phyloP scores from a whole-genome alignment of 352 stramenopile species.

The Globisporangium barbulae region DNA sequence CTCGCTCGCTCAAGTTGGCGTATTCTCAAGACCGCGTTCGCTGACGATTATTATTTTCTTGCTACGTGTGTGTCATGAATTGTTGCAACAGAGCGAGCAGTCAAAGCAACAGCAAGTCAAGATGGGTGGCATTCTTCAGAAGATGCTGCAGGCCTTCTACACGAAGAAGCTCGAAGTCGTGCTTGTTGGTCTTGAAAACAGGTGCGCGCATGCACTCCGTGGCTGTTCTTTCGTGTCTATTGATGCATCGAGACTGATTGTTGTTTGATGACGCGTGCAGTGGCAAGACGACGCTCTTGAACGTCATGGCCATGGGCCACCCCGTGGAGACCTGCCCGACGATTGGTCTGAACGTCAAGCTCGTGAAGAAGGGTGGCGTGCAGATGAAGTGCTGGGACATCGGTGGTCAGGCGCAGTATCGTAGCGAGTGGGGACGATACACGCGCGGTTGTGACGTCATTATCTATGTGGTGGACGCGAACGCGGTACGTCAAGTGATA shows the following conservation, averaged over 20 bases:
- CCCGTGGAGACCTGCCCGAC: constrained; percentile 96
- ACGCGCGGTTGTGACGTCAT: constrained; percentile 98
- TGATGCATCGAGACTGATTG: too few species aligned
- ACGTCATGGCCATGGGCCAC: constrained; percentile 95
- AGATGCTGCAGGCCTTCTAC: constrained; percentile 95
- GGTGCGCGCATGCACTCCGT: constrained; percentile 34
- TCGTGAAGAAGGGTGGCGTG: constrained; percentile 93
- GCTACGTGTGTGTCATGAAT: background rate
- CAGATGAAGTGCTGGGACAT: constrained; percentile 99
- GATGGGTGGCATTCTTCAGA: constrained; percentile 93
- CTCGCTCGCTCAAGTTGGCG: background rate
- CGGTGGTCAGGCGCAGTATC: constrained; percentile 95
- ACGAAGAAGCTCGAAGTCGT: constrained; percentile 97
- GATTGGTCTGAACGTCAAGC: constrained; percentile 97
- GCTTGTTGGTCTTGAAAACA: constrained; percentile 96
- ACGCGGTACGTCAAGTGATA: constrained; percentile 69
- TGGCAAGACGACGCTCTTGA: constrained; percentile 96
- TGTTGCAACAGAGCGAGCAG: background rate
- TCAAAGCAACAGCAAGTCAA: constrained; percentile 13
- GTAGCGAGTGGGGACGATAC: constrained; percentile 92
- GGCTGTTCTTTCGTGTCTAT: too few species aligned
- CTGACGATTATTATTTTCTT: background rate
- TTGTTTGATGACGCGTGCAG: constrained; percentile 29
- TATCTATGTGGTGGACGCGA: constrained; percentile 98
- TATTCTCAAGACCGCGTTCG: background rate